A percentile compares a stretch with the other conserved stretches of the same genome.
Conservation (phyloP, 495 filamentous ascomycete species). For the Lindgomyces ingoldianus region DNA sequence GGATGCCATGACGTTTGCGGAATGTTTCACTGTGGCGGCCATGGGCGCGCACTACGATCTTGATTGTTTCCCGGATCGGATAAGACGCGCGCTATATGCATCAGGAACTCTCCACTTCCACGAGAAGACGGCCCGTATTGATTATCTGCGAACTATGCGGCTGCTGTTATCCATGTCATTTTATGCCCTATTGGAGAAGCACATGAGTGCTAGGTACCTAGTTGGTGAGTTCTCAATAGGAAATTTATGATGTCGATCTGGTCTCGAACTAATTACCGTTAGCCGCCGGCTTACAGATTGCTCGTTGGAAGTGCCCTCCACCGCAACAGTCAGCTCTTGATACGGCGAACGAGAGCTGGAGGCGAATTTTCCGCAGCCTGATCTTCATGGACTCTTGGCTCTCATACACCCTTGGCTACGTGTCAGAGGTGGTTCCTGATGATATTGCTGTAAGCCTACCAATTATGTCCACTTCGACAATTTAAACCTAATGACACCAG, state of each 20-base stretch:
- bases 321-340: neutral
- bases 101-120: slow-evolving; percentile 30
- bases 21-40: slow-evolving; percentile 34
- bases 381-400: slow-evolving; percentile 39
- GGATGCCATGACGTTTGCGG: slow-evolving; percentile 31
- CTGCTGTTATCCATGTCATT: slow-evolving; percentile 32
- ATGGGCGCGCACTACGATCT: slow-evolving; percentile 35
- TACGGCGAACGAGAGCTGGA: slow-evolving; percentile 10
- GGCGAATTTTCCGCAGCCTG: slow-evolving; percentile 31
- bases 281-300: slow-evolving; percentile 36
- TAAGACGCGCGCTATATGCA: slow-evolving; percentile 24
- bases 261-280: neutral
- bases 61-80: slow-evolving; percentile 24
- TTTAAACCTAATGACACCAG: slow-evolving; percentile 11
- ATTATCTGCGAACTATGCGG: slow-evolving; percentile 35
- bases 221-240: slow-evolving; percentile 28
- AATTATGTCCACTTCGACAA: neutral
- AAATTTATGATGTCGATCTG: neutral
- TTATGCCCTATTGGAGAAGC: slow-evolving; percentile 35
- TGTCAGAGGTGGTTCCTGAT: slow-evolving; percentile 17
- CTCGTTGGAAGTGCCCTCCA: slow-evolving; percentile 27
- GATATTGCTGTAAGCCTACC: slow-evolving; percentile 27
- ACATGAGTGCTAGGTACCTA: slow-evolving; percentile 36
- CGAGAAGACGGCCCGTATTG: slow-evolving; percentile 24
- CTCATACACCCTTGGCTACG: slow-evolving; percentile 35